A percentile compares a stretch with the other conserved stretches of the same genome.
Evolutionary conservation across 2,329 filamentous ascomycete genomes (phyloP).

Genomic region (Diaporthe vaccinii): DNA sequence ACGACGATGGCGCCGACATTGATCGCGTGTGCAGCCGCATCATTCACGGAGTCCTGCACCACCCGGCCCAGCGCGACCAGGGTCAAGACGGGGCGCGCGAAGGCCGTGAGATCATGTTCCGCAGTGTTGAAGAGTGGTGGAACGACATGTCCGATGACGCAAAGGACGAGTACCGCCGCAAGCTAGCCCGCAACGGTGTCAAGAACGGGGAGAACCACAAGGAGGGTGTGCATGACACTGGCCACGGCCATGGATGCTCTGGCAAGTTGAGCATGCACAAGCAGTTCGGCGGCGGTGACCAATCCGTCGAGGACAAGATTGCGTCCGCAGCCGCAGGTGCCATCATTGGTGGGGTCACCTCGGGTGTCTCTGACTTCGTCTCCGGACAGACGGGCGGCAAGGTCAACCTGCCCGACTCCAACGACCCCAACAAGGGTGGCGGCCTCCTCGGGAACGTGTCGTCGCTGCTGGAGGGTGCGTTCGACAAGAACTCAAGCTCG

Average conservation of each 20-base stretch:
- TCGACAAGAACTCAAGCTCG: conserved; percentile 63
- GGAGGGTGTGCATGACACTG: conserved; percentile 84
- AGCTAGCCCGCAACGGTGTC: conserved; percentile 85
- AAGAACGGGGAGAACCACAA: conserved; percentile 86
- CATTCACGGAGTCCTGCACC: conserved; percentile 86
- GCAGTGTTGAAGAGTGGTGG: conserved; percentile 90
- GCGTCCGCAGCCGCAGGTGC: conserved; percentile 68
- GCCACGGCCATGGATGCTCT: conserved; percentile 86
- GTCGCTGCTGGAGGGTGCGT: conserved; percentile 66
- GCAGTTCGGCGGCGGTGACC: conserved; percentile 62
- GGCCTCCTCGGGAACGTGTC: conserved; percentile 79
- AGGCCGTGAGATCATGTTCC: conserved; percentile 82
- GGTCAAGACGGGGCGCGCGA: conserved; percentile 79
- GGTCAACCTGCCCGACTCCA: conserved; percentile 51
- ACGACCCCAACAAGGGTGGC: conserved; percentile 66
- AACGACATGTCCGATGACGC: conserved; percentile 71
- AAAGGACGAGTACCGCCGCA: conserved; percentile 76
- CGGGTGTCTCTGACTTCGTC: conserved; percentile 63
- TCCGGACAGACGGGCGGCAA: conserved; percentile 58
- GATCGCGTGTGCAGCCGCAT: conserved; percentile 81
- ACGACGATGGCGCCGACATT: conserved; percentile 79
- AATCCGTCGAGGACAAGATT: conserved; percentile 68
- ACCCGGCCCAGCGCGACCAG: conserved; percentile 81
- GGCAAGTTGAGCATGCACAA: conserved; percentile 86
- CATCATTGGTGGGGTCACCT: conserved; percentile 70